phyloP scores from a whole-genome alignment of 257 asterid species.

The Mitragyna speciosa region DNA sequence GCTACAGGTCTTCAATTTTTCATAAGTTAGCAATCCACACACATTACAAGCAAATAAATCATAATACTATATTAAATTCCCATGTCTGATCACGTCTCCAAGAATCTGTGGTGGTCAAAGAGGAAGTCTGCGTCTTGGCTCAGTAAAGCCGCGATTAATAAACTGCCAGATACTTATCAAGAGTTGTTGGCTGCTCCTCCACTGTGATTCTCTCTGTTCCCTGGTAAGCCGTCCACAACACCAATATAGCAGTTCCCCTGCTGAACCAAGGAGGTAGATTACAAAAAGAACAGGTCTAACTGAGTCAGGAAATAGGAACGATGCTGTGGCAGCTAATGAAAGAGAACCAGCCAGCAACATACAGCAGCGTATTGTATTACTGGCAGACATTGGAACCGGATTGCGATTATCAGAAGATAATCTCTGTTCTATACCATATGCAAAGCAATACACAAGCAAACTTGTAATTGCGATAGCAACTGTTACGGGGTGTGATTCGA shows the following conservation, averaged over 20 bases:
- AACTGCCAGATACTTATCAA: neutral
- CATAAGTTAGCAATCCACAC: too few species aligned
- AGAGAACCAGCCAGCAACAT: neutral
- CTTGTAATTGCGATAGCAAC: neutral
- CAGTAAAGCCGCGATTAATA: neutral
- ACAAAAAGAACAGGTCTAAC: neutral
- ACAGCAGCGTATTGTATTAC: neutral
- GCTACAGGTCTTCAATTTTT: too few species aligned
- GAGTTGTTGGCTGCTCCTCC: neutral
- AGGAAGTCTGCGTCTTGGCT: neutral
- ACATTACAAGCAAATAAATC: too few species aligned
- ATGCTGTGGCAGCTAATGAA: constrained; percentile 1
- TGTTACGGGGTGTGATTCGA: neutral
- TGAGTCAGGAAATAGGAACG: neutral
- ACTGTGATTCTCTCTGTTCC: neutral
- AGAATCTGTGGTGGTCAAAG: neutral
- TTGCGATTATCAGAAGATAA: neutral
- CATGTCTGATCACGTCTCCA: too few species aligned
- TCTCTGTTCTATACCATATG: neutral
- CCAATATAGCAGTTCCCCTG: neutral
- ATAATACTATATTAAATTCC: too few species aligned
- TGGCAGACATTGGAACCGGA: neutral
- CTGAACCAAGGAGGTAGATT: neutral
- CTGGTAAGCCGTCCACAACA: neutral
- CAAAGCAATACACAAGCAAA: neutral